Evolutionary conservation across 1,139 yeast genomes (phyloP), one percentile per base, ranked within the genome.

Genomic region (Suhomyces wounanorum): DNA sequence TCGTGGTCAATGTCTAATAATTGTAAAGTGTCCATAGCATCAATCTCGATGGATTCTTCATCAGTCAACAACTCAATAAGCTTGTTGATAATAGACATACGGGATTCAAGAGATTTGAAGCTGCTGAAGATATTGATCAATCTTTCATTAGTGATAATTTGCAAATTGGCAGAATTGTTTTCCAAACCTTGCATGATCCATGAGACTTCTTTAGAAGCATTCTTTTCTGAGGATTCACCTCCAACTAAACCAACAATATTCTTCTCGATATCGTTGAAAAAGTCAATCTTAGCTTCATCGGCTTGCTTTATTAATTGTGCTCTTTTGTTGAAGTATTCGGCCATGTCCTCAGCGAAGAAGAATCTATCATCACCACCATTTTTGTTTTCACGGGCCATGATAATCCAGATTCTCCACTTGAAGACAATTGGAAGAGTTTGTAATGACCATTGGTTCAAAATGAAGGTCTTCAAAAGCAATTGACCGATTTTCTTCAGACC

Each of bases 221-320:
- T 77, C 62, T 80, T 81, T 52, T 85, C 91, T 1, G 61, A 44
- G 26, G 63, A 49, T 18, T 47, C 47, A 10, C 79, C 73, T 11
- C 88, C 79, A 17, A 89, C 81, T 52, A 87, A 65, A 13, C 76
- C 73, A 23, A 86, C 77, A 16, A 87, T 62, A n/a, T 79, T 70
- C 2, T 62, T 55, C 63, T 88, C 94, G 50, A 87, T 79, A 1
- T 67, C 71, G n/a, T 62, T 68, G 56, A 81, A 77, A 50, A 67
- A 69, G 48, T 78, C 75, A 40, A 82, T 71, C 50, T 82, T 81
- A 43, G 82, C 77, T 10, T 65, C 67, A 4, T 60, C 61, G 50
- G 89, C 82, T 52, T 74, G 76, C 1, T 57, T 53, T 46, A 71
- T 65, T 80, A 84, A 81, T 1, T 59, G 55, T 3, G 56, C 55